Conservation (phyloP, 352 stramenopile species). For the Aphanomyces stellatus region DNA sequence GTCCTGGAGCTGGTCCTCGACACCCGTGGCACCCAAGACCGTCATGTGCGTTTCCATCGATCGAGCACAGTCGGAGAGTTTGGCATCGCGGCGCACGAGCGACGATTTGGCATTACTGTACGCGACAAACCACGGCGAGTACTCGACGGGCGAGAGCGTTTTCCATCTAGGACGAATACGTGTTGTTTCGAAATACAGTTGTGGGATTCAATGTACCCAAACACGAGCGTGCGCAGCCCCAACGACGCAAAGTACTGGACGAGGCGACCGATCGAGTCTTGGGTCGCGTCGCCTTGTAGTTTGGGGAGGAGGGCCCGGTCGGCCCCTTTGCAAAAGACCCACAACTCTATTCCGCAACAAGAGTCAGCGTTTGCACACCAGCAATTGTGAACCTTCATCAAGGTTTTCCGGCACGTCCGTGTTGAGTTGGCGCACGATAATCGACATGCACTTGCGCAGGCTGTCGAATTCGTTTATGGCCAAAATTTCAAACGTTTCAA, state of each 20-base stretch:
- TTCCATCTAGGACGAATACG: slow-evolving; percentile 22
- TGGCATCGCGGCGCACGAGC: slow-evolving; percentile 47
- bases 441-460: slow-evolving; percentile 78
- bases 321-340: slow-evolving; percentile 82
- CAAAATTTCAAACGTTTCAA: slow-evolving; percentile 61
- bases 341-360: slow-evolving; percentile 31
- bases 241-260: slow-evolving; percentile 84
- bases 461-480: slow-evolving; percentile 84
- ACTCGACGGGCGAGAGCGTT: slow-evolving; percentile 50
- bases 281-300: no score
- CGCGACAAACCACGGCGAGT: slow-evolving; percentile 57
- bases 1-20: slow-evolving; percentile 97
- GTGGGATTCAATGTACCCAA: slow-evolving; percentile 37
- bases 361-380: background rate
- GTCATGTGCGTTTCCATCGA: slow-evolving; percentile 76
- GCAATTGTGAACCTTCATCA: slow-evolving; percentile 19
- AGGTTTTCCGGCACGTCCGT: background rate
- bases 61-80: slow-evolving; percentile 57
- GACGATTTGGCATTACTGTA: slow-evolving; percentile 62
- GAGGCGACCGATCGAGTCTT: no score
- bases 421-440: slow-evolving; percentile 45
- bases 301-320: slow-evolving; percentile 77
- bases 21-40: slow-evolving; percentile 92
- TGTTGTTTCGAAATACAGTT: background rate
- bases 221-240: slow-evolving; percentile 74